Base-by-base conservation (phyloP, 2,329 filamentous ascomycete genomes). In the Ceratocystis ficicola region DNA sequence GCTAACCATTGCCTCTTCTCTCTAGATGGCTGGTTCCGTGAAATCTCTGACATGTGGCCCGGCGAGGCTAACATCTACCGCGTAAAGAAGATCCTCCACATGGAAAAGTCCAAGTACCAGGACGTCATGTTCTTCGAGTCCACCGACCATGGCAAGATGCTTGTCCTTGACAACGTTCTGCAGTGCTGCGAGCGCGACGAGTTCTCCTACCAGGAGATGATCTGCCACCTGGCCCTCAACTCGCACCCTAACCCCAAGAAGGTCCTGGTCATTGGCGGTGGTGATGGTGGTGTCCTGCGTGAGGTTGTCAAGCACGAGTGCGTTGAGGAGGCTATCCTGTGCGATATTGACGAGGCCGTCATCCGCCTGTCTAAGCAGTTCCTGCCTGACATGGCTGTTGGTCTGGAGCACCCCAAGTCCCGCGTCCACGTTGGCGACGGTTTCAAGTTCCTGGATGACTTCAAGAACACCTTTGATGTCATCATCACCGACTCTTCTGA, bases 121-220 rank as follows among this genome's bases (percentile, higher is more conserved):
- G 94, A 99, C 75, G 93, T 99, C 70, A 86, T 99, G 73, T 90
- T 97, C 81, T 99, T 99, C 81, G 89, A 99, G 83, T 96, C 90
- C 72, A 95, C 88, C 81, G 86, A 97, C 83, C 89, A 97, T 77
- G 94, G 94, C 77, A 95, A 86, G 74, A 93, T 97, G 69, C 84
- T 99, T 67, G 93, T 99, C 69, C 86, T 99, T 71, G 94, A 99
- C 84, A 97, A 97, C 76, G 94, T 96, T 76, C 96, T 99, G 77
- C 94, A 99, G 80, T 91, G 87, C 84, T 97, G 94, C 72, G 94
- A 99, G 85, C 87, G 93, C 71, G 91, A 99, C 75, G 94, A 99
- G 82, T 99, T 97, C 83, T 90, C 92, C 73, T 96, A 96, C 86
- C 94, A 99, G 83, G 94, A 99, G 85, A 99, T 99, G 94, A 99